Evolutionary conservation across 441 rosid species (phyloP), one percentile per base, ranked within the genome.

Genomic region (Erysimum cheiri): DNA sequence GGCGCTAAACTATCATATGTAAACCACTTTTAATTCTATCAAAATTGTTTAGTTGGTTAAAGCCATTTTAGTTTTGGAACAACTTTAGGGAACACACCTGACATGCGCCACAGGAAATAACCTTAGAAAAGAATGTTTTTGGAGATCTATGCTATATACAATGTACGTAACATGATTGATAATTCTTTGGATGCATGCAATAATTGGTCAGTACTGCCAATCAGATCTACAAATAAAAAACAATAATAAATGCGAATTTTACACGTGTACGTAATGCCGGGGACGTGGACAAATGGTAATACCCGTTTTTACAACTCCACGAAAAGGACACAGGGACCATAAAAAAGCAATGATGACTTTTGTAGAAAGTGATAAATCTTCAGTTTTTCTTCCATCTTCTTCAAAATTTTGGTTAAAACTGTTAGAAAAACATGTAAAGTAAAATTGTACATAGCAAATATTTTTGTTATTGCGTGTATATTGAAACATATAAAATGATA

Each of bases 81-180:
- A 37, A 55, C 75, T 53, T 43, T 54, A 54, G 48, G 75, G 49
- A 62, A 62, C 75, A 54, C 48, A 54, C 41, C 57, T 71, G 63
- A 54, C 63, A 43, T 54, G 64, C 5, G 57, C 69, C 58, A 26
- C 56, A 71, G 6, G 1, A 62, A 62, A 33, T 8, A 67, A 26
- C 56, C 31, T 53, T 32, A 26, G 26, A 24, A 55, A 63, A 13
- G 10, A 64, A 26, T 54, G 39, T 55, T 55, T 44, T 14, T 28
- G 41, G 43, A 64, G 70, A 72, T 71, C 57, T 46, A 44, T 40
- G 37, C 54, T 56, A 5, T 8, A 41, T 54, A 5, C 64, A 63
- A 28, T 71, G 70, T 55, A 46, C 50, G 41, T 64, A 33, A 29
- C 48, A 71, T 55, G 32, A 64, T 64, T 63, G 70, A 54, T 8